Evolutionary conservation across 163 green algal genomes (phyloP), one percentile per base, ranked within the genome.

Genomic region (Volvox carteri): DNA sequence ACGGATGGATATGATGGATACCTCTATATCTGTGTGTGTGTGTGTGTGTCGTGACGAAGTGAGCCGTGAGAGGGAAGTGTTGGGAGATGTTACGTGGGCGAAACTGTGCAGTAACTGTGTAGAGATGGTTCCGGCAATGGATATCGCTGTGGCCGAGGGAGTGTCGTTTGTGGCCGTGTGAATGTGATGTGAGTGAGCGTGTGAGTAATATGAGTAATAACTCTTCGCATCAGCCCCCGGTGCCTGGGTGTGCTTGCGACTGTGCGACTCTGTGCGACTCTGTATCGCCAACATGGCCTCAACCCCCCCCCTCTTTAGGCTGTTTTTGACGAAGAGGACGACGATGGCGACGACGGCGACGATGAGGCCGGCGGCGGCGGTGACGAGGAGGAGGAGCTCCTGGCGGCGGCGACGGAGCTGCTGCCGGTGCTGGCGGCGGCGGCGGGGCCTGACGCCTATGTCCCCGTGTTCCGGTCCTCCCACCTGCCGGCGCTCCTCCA

Each of bases 371-470:
- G 35, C 44, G 70, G 80, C 68, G 78, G 50, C 21, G 84, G n/a
- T 33, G 86, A 78, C 35, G 87, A 90, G n/a, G 93, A 95, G 48
- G 93, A 96, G 80, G 94, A 96, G 44, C 75, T 96, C 39, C 58
- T 98, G 16, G 62, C 90, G 14, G 95, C 95, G 42, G 93, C 91
- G 23, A 90, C 88, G 21, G 95, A 98, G 52, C 85, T 96, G 30
- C 84, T 97, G 78, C 93, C 95, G 8, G 91, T 92, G 7, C 62
- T 98, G 37, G 93, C 94, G 33, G 54, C 76, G 7, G 89, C 90
- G 35, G 86, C 93, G 37, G 95, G 95, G 0, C 72, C 92, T 0
- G 90, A 88, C 16, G 74, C 90, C 0, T 97, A 95, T 41, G 93
- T 91, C 23, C 89, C 92, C 28, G 87, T 95, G 9, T 96, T 97